Base-by-base conservation (phyloP, 805 yeast species). In the Priceomyces carsonii region DNA sequence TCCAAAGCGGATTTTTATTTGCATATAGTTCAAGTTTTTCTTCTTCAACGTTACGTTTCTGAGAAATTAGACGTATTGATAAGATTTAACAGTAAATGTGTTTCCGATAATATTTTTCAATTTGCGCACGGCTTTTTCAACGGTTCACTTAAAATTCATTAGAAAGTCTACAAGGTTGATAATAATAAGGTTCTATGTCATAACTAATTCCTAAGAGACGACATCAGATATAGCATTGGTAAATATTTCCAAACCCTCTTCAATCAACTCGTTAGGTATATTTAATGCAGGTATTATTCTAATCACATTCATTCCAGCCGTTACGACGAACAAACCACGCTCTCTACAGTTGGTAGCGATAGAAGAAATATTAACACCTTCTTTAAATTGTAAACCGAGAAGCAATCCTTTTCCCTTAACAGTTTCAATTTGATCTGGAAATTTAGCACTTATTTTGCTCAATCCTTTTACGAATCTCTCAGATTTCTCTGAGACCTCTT, bases 281-380 rank as follows among this genome's bases (percentile, higher is more conserved):
- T 84, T 89, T 55, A 93, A 72, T 6, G 98, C 93, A 20, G 99
- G 99, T 19, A 91, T 93, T 44, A 93, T 71, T 63, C 99, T 79
- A 35, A 93, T 67, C 7, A 93, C 91, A 57, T 89, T 88, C 48
- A 85, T 82, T 29, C 98, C 99, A 5, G 96, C 96, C 14, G 95
- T 85, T 38, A 93, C 86, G 16, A 89, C 77, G 39, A 93, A 67
- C 44, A 93, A 66, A 3, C 98, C 97, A 41, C 79, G 64, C 36
- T 86, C 85, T 53, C 91, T 74, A 26, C 95, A 88, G 39, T 73
- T 74, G 17, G 65, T 66, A 16, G 89, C 79, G n/a, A 91, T 64
- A 9, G 69, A 62, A 13, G 71, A 51, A 32, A 95, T 91, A 40
- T 83, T 79, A 30, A 75, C 69, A 12, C 63, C 63, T 1, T 47